Conservation (phyloP, 2,329 filamentous ascomycete species). For the Tolypocladium paradoxum region DNA sequence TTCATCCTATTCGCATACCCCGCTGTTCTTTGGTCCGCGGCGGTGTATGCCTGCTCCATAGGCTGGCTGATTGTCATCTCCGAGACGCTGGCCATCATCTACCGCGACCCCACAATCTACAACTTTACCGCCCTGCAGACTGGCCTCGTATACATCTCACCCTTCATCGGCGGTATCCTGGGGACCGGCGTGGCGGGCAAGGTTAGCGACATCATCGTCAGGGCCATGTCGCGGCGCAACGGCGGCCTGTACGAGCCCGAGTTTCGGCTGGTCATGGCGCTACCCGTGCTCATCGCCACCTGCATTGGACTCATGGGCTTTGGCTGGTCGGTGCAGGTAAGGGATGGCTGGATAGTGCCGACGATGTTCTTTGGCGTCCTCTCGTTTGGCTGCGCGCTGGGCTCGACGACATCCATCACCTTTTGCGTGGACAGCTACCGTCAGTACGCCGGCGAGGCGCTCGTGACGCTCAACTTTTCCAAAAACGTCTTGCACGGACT, state of each 20-base stretch:
- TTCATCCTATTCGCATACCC: slow-evolving; percentile 85
- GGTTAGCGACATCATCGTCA: slow-evolving; percentile 76
- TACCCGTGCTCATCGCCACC: slow-evolving; percentile 68
- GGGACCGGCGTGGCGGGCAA: slow-evolving; percentile 89
- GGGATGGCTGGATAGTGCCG: slow-evolving; percentile 78
- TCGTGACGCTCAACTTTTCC: slow-evolving; percentile 88
- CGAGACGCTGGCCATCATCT: slow-evolving; percentile 75
- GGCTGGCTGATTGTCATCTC: slow-evolving; percentile 95
- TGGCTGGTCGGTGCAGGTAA: slow-evolving; percentile 76
- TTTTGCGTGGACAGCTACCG: slow-evolving; percentile 91
- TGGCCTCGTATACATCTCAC: slow-evolving; percentile 80
- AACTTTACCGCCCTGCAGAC: slow-evolving; percentile 72
- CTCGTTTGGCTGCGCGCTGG: slow-evolving; percentile 84
- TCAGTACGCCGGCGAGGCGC: slow-evolving; percentile 84
- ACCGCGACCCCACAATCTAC: slow-evolving; percentile 57
- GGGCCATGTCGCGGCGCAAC: slow-evolving; percentile 71
- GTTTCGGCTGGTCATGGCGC: slow-evolving; percentile 79
- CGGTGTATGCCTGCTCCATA: slow-evolving; percentile 77
- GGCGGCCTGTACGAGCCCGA: slow-evolving; percentile 94
- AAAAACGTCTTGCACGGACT: slow-evolving; percentile 92
- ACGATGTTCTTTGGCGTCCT: slow-evolving; percentile 88
- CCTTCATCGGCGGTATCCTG: slow-evolving; percentile 78
- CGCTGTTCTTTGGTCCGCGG: slow-evolving; percentile 75
- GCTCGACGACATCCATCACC: slow-evolving; percentile 83
- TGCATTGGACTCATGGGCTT: slow-evolving; percentile 86